These are phyloP conservation scores for Calendula officinalis DNA, from an alignment of 129 eudicot species.

Conservation along the genomic window DNA sequence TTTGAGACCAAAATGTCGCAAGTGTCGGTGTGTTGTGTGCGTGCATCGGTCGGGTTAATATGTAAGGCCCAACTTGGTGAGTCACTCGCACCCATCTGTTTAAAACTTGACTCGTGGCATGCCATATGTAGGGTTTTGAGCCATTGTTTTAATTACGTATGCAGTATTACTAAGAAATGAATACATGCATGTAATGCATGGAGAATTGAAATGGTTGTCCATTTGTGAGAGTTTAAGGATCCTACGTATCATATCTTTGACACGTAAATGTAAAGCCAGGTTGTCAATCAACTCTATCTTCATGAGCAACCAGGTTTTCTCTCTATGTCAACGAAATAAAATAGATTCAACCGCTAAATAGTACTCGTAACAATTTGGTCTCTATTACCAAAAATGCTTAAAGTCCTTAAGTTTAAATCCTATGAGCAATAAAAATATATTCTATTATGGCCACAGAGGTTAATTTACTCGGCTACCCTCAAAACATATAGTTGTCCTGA, in stretches of 20 bases:
- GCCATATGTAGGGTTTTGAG: slow-evolving; percentile 10
- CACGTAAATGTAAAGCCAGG: slow-evolving; percentile 7
- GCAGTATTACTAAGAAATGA: background rate
- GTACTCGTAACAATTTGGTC: no score
- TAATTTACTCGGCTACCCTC: no score
- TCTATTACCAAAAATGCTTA: no score
- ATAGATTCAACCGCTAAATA: no score
- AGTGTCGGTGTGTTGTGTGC: background rate
- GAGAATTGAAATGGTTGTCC: slow-evolving; percentile 8
- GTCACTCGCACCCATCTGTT: slow-evolving; percentile 18
- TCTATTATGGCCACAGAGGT: no score
- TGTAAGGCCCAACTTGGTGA: slow-evolving; percentile 15
- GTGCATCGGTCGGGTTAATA: slow-evolving; percentile 9
- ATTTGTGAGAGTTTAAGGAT: slow-evolving; percentile 7
- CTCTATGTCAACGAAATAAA: background rate
- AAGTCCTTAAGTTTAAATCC: no score
- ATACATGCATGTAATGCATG: slow-evolving; percentile 17
- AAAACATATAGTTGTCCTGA: no score
- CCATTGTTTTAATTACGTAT: slow-evolving; percentile 8
- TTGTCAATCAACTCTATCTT: background rate
- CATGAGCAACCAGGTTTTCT: no score
- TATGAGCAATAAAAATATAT: no score
- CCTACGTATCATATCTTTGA: slow-evolving; percentile 7
- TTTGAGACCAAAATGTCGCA: background rate
- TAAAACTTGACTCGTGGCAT: slow-evolving; percentile 24